Percentiles rank a stretch among this genome's conserved stretches.
Evolutionary conservation across 805 yeast genomes (phyloP).

Genomic region (Kodamaea laetipori): DNA sequence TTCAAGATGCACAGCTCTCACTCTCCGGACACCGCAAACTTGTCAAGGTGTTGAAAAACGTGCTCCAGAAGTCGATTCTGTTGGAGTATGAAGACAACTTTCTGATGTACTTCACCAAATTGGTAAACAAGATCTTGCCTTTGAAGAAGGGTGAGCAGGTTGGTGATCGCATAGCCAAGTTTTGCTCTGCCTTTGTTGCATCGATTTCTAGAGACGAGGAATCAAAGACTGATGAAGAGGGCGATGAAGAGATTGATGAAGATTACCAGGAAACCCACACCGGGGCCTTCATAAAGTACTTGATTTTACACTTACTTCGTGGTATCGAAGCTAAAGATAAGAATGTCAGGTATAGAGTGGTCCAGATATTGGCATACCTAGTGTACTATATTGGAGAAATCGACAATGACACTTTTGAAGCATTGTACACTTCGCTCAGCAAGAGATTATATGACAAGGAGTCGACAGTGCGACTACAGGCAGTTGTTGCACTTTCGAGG

Average conservation of each 20-base stretch:
- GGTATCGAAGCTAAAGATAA: constrained; percentile 79
- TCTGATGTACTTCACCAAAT: constrained; percentile 56
- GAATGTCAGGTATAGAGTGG: constrained; percentile 76
- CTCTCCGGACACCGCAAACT: constrained; percentile 78
- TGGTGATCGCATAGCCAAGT: constrained; percentile 76
- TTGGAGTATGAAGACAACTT: constrained; percentile 60
- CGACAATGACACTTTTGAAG: constrained; percentile 68
- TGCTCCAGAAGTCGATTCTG: constrained; percentile 57
- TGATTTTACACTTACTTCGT: constrained; percentile 67
- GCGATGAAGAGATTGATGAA: constrained; percentile 20
- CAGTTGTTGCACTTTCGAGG: constrained; percentile 74
- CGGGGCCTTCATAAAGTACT: constrained; percentile 55
- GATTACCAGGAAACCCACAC: constrained; percentile 38
- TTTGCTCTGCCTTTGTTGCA: constrained; percentile 61
- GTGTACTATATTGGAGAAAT: constrained; percentile 75
- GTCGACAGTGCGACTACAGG: constrained; percentile 76
- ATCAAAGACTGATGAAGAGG: constrained; percentile 20
- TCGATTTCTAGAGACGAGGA: constrained; percentile 43
- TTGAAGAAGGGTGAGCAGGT: constrained; percentile 67
- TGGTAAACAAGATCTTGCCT: constrained; percentile 65
- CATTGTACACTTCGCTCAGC: constrained; percentile 59
- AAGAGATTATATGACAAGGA: constrained; percentile 76
- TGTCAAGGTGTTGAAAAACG: constrained; percentile 58
- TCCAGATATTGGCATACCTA: constrained; percentile 70
- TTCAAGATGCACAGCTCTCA: constrained; percentile 77